Evolutionary conservation across 1,284 basidiomycete genomes (phyloP), one percentile per base, ranked within the genome.

Genomic region (Macrocystidia cucumis): DNA sequence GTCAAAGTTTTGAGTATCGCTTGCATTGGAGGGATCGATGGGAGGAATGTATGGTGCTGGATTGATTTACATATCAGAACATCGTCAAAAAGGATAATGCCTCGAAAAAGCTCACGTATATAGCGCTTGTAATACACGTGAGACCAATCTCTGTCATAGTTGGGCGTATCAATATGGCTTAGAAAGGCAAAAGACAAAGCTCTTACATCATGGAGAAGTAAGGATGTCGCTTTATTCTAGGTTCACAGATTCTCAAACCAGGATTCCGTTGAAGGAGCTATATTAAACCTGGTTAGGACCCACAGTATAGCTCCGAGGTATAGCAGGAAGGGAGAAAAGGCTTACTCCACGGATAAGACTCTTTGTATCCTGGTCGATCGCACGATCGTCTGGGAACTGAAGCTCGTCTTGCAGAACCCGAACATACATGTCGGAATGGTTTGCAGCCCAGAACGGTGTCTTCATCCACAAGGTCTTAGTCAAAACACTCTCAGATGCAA

Each of bases 1-100:
- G 56, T 98, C 95, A 57, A 98, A 98, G 62, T 98, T 97, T 58
- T 91, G 89, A 44, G 90, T 95, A 72, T 98, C 95, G 52, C 82
- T 84, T 46, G 92, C 91, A 57, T 96, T 90, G 30, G 78, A 76
- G 5, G 91, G 89, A 55, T 98, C 90, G 51, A 93, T 89, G 12
- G 88, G 83, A 13, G 95, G 92, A 48, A 93, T 90, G 69, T 96
- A 95, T n/a, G 95, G 95, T 51, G 95, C 91, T 88, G 44, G 7
- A 21, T 29, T 9, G 45, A 32, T 39, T n/a, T 2, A 23, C 18
- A 8, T 21, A 21, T 20, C 4, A 27, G 22, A 28, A 18, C 34
- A 29, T 29, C 9, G 8, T 11, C 11, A 16, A 18, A 30, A 29
- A 25, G 32, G 48, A 50, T 21, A 28, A 26, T 26, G 16, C 8